Conservation (phyloP, 2,329 filamentous ascomycete species). For the Zasmidium cellare region DNA sequence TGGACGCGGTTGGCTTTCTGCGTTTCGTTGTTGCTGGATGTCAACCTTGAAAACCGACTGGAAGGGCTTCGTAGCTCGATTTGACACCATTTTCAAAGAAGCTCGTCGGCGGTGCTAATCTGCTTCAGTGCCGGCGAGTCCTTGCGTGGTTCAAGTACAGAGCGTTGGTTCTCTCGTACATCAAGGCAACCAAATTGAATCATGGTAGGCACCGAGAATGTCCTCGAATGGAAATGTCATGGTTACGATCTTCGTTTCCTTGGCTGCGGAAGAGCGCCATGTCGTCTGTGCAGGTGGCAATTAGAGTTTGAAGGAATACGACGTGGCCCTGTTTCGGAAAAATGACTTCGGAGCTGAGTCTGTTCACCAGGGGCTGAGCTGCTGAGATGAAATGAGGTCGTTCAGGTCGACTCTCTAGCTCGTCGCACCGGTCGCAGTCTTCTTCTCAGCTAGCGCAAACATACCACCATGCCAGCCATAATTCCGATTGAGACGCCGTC, state of each 20-base stretch:
- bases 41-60: constrained; percentile 10
- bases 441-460: constrained; percentile 38
- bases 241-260: not conserved
- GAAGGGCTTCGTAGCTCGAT: constrained; percentile 2
- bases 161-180: no score
- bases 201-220: not conserved
- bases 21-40: not conserved
- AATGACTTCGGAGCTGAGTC: no score
- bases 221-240: not conserved
- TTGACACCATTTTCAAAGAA: not conserved
- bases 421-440: not conserved
- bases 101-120: no score
- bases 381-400: no score
- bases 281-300: no score
- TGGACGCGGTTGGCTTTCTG: not conserved
- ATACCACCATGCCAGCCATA: constrained; percentile 54
- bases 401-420: no score
- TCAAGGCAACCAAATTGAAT: not conserved
- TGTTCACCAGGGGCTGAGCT: no score
- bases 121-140: no score
- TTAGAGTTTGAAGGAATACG: not conserved
- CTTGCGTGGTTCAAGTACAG: not conserved
- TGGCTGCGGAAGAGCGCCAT: not conserved
- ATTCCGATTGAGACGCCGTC: constrained; percentile 47
- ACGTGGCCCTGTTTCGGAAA: no score